phyloP scores from a whole-genome alignment of 176 grass and related monocot species.

The Cymbopogon citratus region DNA sequence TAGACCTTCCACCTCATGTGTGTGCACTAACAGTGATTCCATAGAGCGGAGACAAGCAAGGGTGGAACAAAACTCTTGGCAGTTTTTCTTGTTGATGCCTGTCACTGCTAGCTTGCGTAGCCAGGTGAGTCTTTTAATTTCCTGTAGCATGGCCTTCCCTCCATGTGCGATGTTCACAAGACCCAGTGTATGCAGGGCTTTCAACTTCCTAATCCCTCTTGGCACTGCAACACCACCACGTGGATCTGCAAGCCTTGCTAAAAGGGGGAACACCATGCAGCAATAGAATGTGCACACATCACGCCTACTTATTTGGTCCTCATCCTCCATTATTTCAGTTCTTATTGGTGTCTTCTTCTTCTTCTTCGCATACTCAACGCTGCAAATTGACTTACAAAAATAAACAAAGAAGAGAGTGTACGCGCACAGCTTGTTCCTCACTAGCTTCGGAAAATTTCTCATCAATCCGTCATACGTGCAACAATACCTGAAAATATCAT shows the following conservation, averaged over 20 bases:
- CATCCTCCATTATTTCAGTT: background rate
- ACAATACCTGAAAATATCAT: background rate
- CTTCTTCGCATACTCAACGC: fast-evolving
- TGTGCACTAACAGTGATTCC: no score
- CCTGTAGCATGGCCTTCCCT: no score
- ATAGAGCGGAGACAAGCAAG: no score
- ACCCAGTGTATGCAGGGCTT: background rate
- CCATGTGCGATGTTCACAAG: background rate
- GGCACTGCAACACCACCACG: background rate
- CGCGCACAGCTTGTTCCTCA: background rate
- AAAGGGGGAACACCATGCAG: background rate
- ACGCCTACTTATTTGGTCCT: background rate
- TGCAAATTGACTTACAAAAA: background rate
- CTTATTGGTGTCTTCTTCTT: no score
- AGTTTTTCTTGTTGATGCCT: no score
- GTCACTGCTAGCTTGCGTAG: no score
- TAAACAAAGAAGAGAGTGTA: fast-evolving
- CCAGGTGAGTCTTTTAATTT: no score
- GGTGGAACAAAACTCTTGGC: no score
- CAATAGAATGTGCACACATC: background rate
- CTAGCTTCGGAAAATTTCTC: fast-evolving
- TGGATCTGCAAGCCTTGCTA: background rate
- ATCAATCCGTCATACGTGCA: background rate
- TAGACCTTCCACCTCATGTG: no score
- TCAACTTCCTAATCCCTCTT: background rate